phyloP scores from a whole-genome alignment of 768 basidiomycete genomes.

The Chalciporus chontae region DNA sequence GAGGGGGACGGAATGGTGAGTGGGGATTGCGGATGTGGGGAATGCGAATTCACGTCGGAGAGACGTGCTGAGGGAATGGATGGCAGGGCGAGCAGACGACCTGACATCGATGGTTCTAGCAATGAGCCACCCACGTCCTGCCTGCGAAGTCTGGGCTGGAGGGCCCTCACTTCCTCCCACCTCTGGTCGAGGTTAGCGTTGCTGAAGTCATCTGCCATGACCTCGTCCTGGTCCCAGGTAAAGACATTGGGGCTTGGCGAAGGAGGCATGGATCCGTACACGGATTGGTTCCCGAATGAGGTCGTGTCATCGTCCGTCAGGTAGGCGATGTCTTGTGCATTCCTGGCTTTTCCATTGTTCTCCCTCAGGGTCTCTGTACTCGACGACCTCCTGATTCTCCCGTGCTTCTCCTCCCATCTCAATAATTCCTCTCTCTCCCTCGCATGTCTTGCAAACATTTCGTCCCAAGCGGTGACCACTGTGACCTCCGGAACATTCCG shows the following conservation, averaged over 20 bases:
- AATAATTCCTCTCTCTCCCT: conserved; percentile 55
- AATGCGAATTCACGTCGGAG: conserved; percentile 20
- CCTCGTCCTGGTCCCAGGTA: conserved; percentile 10
- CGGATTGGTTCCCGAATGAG: conserved; percentile 16
- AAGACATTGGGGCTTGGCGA: conserved; percentile 17
- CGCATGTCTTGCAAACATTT: conserved; percentile 54
- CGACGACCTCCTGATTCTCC: conserved; percentile 28
- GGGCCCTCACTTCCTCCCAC: conserved; percentile 15
- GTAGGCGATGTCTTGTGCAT: conserved; percentile 11
- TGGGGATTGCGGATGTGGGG: conserved; percentile 25
- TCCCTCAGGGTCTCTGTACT: conserved; percentile 44
- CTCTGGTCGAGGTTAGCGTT: not conserved
- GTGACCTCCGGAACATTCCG: conserved; percentile 12
- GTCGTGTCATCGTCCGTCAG: conserved; percentile 16
- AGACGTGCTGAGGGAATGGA: conserved; percentile 26
- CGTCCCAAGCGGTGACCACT: conserved; percentile 55
- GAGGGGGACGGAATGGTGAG: conserved; percentile 21
- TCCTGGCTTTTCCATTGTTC: not conserved
- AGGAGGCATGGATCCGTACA: conserved; percentile 15
- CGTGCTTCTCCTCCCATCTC: conserved; percentile 43
- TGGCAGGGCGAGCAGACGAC: conserved; percentile 15
- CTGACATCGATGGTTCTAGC: conserved; percentile 2
- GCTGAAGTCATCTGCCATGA: conserved; percentile 6
- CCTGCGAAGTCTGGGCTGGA: conserved; percentile 4
- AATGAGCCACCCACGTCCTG: not conserved